A percentile compares a stretch with the other conserved stretches of the same genome.
Evolutionary conservation across 345 rosid genomes (phyloP).

Genomic region (Bretschneidera sinensis): DNA sequence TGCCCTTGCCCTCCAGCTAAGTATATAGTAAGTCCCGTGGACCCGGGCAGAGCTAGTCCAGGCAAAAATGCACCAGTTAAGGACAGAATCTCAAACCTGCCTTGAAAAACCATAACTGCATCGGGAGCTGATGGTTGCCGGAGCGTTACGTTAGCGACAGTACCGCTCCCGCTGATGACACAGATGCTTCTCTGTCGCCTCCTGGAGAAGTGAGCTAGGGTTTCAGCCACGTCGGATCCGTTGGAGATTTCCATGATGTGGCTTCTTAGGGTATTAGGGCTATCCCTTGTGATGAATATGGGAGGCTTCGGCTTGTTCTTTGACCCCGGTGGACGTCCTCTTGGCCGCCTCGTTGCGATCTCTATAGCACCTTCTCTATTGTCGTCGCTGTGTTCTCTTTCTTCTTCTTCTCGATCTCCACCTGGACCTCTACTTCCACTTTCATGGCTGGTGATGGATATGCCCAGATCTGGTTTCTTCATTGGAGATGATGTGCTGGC

Average conservation of each 20-base stretch:
- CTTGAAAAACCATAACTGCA: conserved; percentile 46
- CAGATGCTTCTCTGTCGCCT: conserved; percentile 55
- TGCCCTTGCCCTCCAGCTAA: conserved; percentile 53
- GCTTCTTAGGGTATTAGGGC: conserved; percentile 62
- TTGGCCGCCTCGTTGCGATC: conserved; percentile 50
- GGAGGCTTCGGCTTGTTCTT: conserved; percentile 65
- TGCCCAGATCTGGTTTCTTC: conserved; percentile 72
- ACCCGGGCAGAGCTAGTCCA: conserved; percentile 45
- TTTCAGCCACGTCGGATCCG: conserved; percentile 55
- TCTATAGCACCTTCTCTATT: conserved; percentile 64
- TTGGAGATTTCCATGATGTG: conserved; percentile 64
- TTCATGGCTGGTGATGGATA: conserved; percentile 48
- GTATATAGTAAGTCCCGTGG: conserved; percentile 45
- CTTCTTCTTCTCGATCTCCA: conserved; percentile 37
- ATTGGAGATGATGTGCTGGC: conserved; percentile 52
- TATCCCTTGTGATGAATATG: conserved; percentile 61
- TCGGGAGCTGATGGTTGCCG: conserved; percentile 44
- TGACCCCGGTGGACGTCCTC: conserved; percentile 63
- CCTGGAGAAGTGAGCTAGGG: conserved; percentile 54
- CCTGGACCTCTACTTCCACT: conserved; percentile 32
- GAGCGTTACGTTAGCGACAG: conserved; percentile 60
- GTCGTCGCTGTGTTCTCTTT: conserved; percentile 50
- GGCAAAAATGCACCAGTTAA: conserved; percentile 43
- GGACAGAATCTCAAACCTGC: conserved; percentile 45
- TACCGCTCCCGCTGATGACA: conserved; percentile 56